Base-by-base conservation (phyloP, 2,329 filamentous ascomycete species). In the Diplodia seriata region DNA sequence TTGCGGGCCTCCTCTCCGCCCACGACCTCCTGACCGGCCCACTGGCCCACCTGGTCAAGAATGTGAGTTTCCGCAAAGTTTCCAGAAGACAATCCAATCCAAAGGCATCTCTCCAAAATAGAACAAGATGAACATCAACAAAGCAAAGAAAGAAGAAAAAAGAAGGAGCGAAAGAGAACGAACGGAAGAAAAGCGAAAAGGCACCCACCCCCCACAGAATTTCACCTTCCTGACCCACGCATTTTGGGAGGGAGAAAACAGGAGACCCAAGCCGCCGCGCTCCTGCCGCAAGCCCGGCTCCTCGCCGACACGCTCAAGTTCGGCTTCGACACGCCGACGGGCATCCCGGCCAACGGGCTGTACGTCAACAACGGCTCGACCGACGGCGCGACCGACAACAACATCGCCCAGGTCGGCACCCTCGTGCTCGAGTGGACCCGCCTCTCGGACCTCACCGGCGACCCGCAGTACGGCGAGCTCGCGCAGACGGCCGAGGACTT, bases 371-470 rank as follows among this genome's bases (percentile, higher is more conserved):
- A 85, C 0, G 78, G 82, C 47, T 80, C 82, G 4, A 73, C 75
- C 56, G 84, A 85, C 56, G 82, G 83, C 3, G 78, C 84, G 0
- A 79, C 76, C 0, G 86, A 82, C 15, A 96, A 93, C 76, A 89
- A 90, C 11, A 81, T 96, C 49, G 93, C 93, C 15, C 91, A 90
- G 2, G 87, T 89, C 31, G 93, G 93, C 31, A 92, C 91, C 0
- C 81, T 97, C 40, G 87, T 94, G 0, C 84, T 97, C 1, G 93
- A 97, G 80, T 96, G 92, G 92, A 91, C 90, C 2, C 90, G 86
- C 6, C 84, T 97, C 4, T 90, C 90, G 40, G 92, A 96, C 75
- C 78, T 96, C 62, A 90, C 89, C 0, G 89, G 89, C 0, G 84
- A 94, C 73, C 69, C 77, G 0, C 84, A 85, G 29, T 97, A 95